Conservation (phyloP, 148 eudicot genomes). For the Diospyros lotus region DNA sequence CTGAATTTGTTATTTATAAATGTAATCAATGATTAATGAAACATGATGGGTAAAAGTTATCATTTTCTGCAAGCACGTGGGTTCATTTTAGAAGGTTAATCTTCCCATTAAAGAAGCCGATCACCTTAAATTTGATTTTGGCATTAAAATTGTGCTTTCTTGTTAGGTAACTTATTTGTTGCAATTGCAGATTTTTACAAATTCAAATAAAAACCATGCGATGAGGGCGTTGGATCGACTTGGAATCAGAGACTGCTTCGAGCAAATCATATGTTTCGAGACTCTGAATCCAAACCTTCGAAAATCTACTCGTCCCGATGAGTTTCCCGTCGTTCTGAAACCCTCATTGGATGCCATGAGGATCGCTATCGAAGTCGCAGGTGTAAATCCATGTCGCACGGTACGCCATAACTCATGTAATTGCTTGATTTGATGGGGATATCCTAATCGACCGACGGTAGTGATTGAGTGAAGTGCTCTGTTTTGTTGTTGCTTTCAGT, state of each 20-base stretch:
- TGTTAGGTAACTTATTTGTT: background rate
- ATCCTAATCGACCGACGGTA: background rate
- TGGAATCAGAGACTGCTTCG: slow-evolving; percentile 74
- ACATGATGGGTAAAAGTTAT: too few species aligned
- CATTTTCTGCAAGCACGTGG: too few species aligned
- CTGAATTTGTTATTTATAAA: too few species aligned
- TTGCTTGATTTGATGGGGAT: background rate
- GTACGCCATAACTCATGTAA: slow-evolving; percentile 19
- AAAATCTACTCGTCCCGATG: slow-evolving; percentile 51
- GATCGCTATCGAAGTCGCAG: slow-evolving; percentile 38
- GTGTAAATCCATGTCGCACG: slow-evolving; percentile 65
- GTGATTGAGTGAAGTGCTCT: background rate
- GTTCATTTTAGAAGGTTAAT: too few species aligned
- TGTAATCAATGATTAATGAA: too few species aligned
- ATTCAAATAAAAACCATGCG: slow-evolving; percentile 74
- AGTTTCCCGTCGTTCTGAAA: slow-evolving; percentile 67
- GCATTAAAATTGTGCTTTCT: too few species aligned
- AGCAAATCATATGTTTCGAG: slow-evolving; percentile 78
- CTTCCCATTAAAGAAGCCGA: too few species aligned
- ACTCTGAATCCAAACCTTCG: slow-evolving; percentile 70
- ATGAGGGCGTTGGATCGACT: slow-evolving; percentile 53
- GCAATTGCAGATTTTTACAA: slow-evolving; percentile 66
- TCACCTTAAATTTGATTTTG: too few species aligned
- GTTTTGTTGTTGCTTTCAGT: slow-evolving; percentile 30
- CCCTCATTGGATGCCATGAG: slow-evolving; percentile 72